Conservation (phyloP, 768 basidiomycete species). For the Trichaptum fuscoviolaceum region DNA sequence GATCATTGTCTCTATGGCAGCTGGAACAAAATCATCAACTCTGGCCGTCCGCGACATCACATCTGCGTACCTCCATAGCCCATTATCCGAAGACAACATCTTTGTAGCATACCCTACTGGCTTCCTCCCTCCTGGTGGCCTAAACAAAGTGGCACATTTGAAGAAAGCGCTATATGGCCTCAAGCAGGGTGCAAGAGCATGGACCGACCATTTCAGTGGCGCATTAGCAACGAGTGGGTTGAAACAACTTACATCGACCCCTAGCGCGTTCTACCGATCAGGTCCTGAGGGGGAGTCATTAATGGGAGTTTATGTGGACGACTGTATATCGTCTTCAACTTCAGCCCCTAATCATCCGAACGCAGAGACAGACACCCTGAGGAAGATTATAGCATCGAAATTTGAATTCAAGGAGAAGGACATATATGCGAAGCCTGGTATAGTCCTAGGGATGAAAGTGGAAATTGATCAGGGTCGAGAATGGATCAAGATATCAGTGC, state of each 20-base stretch:
- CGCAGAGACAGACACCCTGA: neutral
- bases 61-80: constrained; percentile 12
- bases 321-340: neutral
- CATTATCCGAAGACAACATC: constrained; percentile 7
- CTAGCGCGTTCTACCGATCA: neutral
- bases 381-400: neutral
- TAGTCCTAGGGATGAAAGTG: constrained; percentile 7
- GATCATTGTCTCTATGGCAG: neutral
- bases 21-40: neutral
- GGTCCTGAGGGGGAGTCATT: neutral
- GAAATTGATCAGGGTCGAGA: neutral
- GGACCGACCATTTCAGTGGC: neutral
- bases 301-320: neutral
- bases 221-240: neutral
- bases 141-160: neutral
- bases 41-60: constrained; percentile 11
- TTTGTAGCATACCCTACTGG: constrained; percentile 8
- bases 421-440: constrained; percentile 8
- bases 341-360: neutral
- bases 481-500: neutral
- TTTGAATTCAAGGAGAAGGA: neutral
- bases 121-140: constrained; percentile 4
- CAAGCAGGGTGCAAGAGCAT: neutral
- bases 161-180: neutral
- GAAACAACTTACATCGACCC: neutral